These are phyloP conservation scores for Pythium dissimile DNA, from an alignment of 352 stramenopile genomes.

Conservation along the genomic window DNA sequence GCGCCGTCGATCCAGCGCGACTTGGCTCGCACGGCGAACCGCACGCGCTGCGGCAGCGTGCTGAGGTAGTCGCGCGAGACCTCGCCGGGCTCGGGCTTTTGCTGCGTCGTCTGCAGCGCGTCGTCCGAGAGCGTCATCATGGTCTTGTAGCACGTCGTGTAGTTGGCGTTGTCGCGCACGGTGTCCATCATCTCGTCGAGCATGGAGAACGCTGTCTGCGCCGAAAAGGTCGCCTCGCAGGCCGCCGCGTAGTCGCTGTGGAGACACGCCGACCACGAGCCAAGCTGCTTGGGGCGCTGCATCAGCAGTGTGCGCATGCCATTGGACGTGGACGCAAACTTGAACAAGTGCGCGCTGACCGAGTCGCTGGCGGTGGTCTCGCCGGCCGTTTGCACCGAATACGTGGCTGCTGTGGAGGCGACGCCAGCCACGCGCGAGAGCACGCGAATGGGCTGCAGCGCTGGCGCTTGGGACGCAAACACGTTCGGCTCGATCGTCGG, in stretches of 20 bases:
- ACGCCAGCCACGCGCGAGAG: neutral
- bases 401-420: neutral
- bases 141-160: constrained; percentile 28
- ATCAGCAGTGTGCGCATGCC: constrained; percentile 17
- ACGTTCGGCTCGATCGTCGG: constrained; percentile 26
- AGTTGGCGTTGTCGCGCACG: constrained; percentile 17
- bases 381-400: constrained; percentile 2
- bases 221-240: neutral
- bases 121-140: constrained; percentile 15
- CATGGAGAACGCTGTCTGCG: constrained; percentile 18
- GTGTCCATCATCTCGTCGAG: constrained; percentile 22
- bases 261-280: constrained; percentile 13
- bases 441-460: constrained; percentile 10
- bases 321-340: constrained; percentile 21
- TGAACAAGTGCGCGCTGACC: constrained; percentile 15
- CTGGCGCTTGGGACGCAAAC: constrained; percentile 12
- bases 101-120: neutral
- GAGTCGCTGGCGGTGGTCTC: neutral
- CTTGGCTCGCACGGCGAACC: constrained; percentile 25
- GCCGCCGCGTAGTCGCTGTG: constrained; percentile 7
- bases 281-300: constrained; percentile 12
- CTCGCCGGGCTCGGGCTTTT: constrained; percentile 2
- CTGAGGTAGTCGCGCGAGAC: constrained; percentile 17
- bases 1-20: constrained; percentile 24
- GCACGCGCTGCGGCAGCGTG: constrained; percentile 24